Evolutionary conservation across 2,329 filamentous ascomycete species (phyloP), one percentile per base, ranked within the genome.

Genomic region (Phoma herbarum): DNA sequence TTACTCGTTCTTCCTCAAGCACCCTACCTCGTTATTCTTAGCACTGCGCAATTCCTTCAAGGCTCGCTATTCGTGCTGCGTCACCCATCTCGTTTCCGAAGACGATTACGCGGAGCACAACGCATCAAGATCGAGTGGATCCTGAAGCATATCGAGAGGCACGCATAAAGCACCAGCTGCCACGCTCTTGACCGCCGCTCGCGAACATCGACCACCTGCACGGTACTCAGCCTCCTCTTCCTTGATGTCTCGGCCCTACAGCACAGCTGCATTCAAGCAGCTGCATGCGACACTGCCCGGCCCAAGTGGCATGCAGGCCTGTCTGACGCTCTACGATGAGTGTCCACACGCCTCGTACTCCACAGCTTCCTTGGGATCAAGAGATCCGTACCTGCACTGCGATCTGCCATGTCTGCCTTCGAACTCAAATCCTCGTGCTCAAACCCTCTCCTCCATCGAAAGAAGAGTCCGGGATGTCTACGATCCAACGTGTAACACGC

Each of bases 251-350:
- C 41, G 18, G 8, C 22, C 52, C n/a, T 56, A 48, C 18, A 41
- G 23, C 8, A 28, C n/a, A n/a, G 43, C 50, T 39, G 26, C 25
- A 3, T 20, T 42, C 3, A 33, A 10, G 37, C 44, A 53, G 41
- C 42, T 55, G 33, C 52, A 59, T 18, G 22, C 44, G 9, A 52
- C 37, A 4, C 44, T 58, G 4, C 39, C 49, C 5, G 49, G 39
- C 12, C 39, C 50, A 9, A 6, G 33, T 5, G 51, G 53, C 37
- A 22, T 29, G 11, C 52, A 59, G 4, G 56, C 44, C 14, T 58
- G 56, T 5, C 25, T 58, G 28, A 33, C 44, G 4, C 44, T 58
- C 6, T 53, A 53, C 31, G 39, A 58, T 12, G 56, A 20, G 22
- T 58, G 56, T 39, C 56, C 56, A 18, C 56, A 58, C 11, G 29